phyloP scores from a whole-genome alignment of 768 basidiomycete species.

The Amanita pallidorosea region DNA sequence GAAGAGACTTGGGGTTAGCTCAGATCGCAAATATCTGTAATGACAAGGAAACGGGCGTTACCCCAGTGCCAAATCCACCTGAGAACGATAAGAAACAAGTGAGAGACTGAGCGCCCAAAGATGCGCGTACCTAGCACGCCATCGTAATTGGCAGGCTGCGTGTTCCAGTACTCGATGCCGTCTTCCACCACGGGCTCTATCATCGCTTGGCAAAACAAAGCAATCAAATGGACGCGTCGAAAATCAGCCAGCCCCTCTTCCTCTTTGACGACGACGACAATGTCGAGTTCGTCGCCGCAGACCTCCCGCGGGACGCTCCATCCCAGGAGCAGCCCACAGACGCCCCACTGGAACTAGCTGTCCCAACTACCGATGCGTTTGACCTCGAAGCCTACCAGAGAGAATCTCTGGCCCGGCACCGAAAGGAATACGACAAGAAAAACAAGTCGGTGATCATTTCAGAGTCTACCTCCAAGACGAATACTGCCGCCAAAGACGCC shows the following conservation, averaged over 20 bases:
- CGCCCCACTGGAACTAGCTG: conserved; percentile 14
- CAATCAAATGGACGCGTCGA: conserved; percentile 30
- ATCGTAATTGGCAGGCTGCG: conserved; percentile 71
- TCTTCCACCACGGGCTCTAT: conserved; percentile 51
- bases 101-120: conserved; percentile 3
- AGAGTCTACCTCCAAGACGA: conserved; percentile 23
- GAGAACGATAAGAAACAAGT: not conserved
- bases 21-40: conserved; percentile 7
- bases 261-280: conserved; percentile 57
- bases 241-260: conserved; percentile 39
- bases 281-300: conserved; percentile 29
- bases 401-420: conserved; percentile 35
- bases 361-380: not conserved
- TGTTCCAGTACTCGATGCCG: conserved; percentile 82
- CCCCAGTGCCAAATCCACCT: conserved; percentile 42
- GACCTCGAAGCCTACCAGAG: conserved; percentile 3
- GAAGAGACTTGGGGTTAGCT: conserved; percentile 30
- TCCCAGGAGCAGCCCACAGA: conserved; percentile 14
- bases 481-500: not conserved
- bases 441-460: conserved; percentile 23
- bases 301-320: conserved; percentile 9
- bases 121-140: conserved; percentile 66
- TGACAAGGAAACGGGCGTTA: conserved; percentile 20
- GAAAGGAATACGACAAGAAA: conserved; percentile 36
- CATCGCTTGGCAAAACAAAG: conserved; percentile 17